A percentile compares a stretch with the other conserved stretches of the same genome.
Evolutionary conservation across 768 basidiomycete genomes (phyloP).

Genomic region (Pleurotus sapidus): DNA sequence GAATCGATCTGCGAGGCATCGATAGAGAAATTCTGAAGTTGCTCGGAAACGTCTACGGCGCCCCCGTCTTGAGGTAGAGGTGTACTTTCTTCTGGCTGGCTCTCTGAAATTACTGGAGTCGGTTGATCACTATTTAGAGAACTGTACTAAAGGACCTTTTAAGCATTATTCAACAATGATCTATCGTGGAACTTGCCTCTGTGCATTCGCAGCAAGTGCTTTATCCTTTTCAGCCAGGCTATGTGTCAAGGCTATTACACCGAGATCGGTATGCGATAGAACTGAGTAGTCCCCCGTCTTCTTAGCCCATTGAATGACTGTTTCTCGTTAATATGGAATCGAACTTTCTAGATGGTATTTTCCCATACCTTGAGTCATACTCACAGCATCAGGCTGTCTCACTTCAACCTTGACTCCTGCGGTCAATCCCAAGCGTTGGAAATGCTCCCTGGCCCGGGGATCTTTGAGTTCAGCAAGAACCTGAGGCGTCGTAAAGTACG

Average conservation of each 20-base stretch:
- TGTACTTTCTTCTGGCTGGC: not conserved
- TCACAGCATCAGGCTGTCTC: constrained; percentile 63
- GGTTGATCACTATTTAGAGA: not conserved
- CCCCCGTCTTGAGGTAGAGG: not conserved
- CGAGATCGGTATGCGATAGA: constrained; percentile 87
- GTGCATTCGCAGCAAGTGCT: constrained; percentile 17
- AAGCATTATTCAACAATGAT: not conserved
- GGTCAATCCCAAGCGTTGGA: constrained; percentile 72
- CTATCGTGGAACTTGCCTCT: constrained; percentile 21
- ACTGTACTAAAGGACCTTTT: not conserved
- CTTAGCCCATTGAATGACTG: constrained; percentile 90
- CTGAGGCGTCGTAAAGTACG: constrained; percentile 86
- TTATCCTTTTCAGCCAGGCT: constrained; percentile 58
- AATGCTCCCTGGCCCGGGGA: constrained; percentile 81
- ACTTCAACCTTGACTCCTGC: constrained; percentile 76
- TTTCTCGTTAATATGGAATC: not conserved
- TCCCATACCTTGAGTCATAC: constrained; percentile 59
- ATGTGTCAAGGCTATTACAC: constrained; percentile 86
- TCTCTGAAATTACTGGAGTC: not conserved
- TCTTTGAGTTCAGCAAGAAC: constrained; percentile 91
- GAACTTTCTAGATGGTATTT: constrained; percentile 14
- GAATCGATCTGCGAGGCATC: not conserved
- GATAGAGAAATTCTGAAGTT: not conserved
- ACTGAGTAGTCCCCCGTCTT: constrained; percentile 96
- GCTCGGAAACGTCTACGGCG: not conserved